Base-by-base conservation (phyloP, 140 eudicot species). In the Oenanthe javanica region DNA sequence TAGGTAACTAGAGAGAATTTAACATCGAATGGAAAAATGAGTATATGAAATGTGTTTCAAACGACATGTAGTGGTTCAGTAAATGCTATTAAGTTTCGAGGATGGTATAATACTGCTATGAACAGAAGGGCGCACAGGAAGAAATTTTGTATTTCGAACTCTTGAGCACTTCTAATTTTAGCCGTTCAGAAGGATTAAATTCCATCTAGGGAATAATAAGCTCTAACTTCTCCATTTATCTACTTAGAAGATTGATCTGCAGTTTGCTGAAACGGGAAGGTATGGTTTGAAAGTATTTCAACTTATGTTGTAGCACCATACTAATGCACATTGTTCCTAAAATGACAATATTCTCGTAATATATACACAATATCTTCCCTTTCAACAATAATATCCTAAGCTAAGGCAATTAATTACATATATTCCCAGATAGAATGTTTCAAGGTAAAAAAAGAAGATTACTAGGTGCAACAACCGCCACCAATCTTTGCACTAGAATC, bases 401-500 rank as follows among this genome's bases (percentile, higher is more conserved):
- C 77, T 43, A 9, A 43, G 48, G 0, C 12, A 36, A 1, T 31
- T 31, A 38, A 18, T 48, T 15, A 10, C 50, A 72, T 72, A 43
- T 42, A 40, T 72, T 40, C 27, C 77, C 52, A 42, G 49, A 19
- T 18, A 71, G 50, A 40, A 21, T 51, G 46, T 0, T 43, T 0
- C 42, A 8, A 31, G 43, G 59, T 27, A 27, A 23, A 15, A 36
- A 36, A 31, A 27, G 66, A 38, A n/a, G 12, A 77, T 31, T 55
- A 77, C 80, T 52, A 77, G 80, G 27, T 9, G 50, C 80, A 51
- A 16, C 80, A 77, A 25, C 80, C 69, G 4, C 64, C 79, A 31
- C 67, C 66, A 7, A 3, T 27, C 15, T 21, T 77, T 52, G 16
- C 80, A 52, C 70, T 16, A 52, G 47, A 42, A 52, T 52, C 10